A percentile compares a stretch with the other conserved stretches of the same genome.
phyloP scores from a whole-genome alignment of 2,329 filamentous ascomycete species.

The Monosporascus sp. region DNA sequence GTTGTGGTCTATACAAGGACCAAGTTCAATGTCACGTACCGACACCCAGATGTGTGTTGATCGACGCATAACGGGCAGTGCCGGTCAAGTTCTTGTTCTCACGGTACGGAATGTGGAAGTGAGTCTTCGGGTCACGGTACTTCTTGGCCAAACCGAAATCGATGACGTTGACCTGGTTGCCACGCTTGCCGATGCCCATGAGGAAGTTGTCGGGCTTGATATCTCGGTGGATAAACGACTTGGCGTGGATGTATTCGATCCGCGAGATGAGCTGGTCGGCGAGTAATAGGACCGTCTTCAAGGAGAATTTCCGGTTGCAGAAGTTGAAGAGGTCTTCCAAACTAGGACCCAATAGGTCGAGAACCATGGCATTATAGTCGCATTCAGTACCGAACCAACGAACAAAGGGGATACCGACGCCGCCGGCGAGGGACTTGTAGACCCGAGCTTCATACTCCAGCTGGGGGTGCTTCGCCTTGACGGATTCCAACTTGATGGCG shows the following conservation, averaged over 20 bases:
- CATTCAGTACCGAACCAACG: constrained; percentile 99
- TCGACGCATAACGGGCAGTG: constrained; percentile 95
- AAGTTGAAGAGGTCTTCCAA: constrained; percentile 99
- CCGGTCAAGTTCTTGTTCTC: constrained; percentile 99
- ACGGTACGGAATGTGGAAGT: constrained; percentile 99
- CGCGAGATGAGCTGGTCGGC: constrained; percentile 98
- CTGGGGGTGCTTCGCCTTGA: constrained; percentile 99
- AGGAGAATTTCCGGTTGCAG: constrained; percentile 98
- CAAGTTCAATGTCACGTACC: constrained; percentile 46
- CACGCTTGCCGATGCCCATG: constrained; percentile 98
- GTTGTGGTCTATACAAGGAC: not conserved
- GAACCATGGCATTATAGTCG: constrained; percentile 99
- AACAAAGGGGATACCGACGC: constrained; percentile 96
- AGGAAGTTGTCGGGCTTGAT: constrained; percentile 99
- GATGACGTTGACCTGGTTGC: constrained; percentile 99
- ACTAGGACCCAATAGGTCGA: constrained; percentile 91
- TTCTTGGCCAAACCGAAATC: constrained; percentile 99
- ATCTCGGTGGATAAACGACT: constrained; percentile 98
- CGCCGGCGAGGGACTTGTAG: constrained; percentile 84
- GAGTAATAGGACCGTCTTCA: constrained; percentile 95
- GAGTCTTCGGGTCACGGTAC: constrained; percentile 98
- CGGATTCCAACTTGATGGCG: constrained; percentile 98
- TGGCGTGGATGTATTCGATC: constrained; percentile 99
- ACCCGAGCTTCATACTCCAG: constrained; percentile 98
- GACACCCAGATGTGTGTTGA: constrained; percentile 97